Evolutionary conservation across 2,329 filamentous ascomycete genomes (phyloP), one percentile per base, ranked within the genome.

Genomic region (Aureobasidium sp.): DNA sequence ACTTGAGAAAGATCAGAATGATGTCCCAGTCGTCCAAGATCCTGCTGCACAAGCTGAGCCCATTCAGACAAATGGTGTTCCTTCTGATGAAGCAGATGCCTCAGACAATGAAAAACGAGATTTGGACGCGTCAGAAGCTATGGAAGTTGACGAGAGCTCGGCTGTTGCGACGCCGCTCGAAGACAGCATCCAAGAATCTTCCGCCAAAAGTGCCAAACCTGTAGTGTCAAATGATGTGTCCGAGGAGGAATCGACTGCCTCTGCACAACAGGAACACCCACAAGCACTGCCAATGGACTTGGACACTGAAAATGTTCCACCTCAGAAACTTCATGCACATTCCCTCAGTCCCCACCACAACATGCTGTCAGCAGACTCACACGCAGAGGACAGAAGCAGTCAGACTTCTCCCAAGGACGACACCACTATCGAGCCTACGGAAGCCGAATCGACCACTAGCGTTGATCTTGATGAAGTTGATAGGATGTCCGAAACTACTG

Each of bases 401-500:
- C 64, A 65, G 32, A 54, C 61, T 2, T 64, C 64, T 7, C 59
- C 59, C n/a, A 62, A 64, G 32, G 64, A 65, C 25, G 62, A 63
- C 50, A 64, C 64, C 11, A 64, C 62, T 14, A 60, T 61, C 10
- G 62, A 61, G 11, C 61, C 59, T 3, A 65, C 64, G 4, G 64
- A 65, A 61, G 62, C 62, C 6, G 64, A 65, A 41, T 65, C 64
- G 3, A 65, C 64, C 21, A 65, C 64, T n/a, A 63, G 62, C 9
- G 47, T 65, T 29, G 64, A 65, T 42, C 57, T 61, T 4, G 61
- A 61, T 5, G 65, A 64, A 8, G 36, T 32, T 44, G 49, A 63
- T n/a, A 37, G 55, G 36, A 61, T 62, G 36, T 48, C 64, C 34
- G 48, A 64, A 59, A 61, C 64, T 49, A 58, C 36, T 13, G 37